Percentiles rank a stretch among this genome's conserved stretches.
Evolutionary conservation across 225 moss, liverwort and hornwort species (phyloP).

Genomic region (Sphagnum contortum): DNA sequence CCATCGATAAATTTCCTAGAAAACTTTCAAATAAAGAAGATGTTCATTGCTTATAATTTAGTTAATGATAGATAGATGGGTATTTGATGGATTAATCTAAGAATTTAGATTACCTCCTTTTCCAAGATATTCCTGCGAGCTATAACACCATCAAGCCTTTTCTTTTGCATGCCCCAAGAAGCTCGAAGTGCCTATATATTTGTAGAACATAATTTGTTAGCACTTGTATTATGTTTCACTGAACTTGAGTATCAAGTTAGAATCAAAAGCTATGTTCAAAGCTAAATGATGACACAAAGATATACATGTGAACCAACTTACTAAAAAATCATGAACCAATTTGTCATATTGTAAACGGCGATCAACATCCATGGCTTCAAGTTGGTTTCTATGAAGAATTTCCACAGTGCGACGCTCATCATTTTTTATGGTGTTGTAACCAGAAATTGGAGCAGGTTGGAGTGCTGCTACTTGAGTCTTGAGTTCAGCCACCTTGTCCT

Average conservation of each 20-base stretch:
- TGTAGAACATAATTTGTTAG: background rate
- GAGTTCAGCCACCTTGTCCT: constrained; percentile 43
- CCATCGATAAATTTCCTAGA: too few species aligned
- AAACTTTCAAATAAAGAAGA: too few species aligned
- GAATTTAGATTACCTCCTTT: constrained; percentile 29
- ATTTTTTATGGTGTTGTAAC: constrained; percentile 27
- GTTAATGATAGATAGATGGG: too few species aligned
- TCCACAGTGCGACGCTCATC: constrained; percentile 64
- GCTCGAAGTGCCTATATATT: constrained; percentile 24
- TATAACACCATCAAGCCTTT: constrained; percentile 46
- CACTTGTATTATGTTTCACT: background rate
- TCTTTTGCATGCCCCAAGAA: constrained; percentile 52
- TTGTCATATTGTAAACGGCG: constrained; percentile 67
- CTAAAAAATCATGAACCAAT: constrained; percentile 57
- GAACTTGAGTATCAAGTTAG: background rate
- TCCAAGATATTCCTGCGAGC: constrained; percentile 45
- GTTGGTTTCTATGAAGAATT: constrained; percentile 51
- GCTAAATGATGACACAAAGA: too few species aligned
- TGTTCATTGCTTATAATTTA: too few species aligned
- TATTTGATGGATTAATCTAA: too few species aligned
- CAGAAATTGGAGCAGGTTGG: constrained; percentile 30
- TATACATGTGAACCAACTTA: constrained; percentile 6
- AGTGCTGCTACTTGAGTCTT: constrained; percentile 40
- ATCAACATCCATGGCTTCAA: constrained; percentile 62
- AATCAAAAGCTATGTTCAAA: too few species aligned